phyloP scores from a whole-genome alignment of 2,329 filamentous ascomycete species.

The Periconia sp. region DNA sequence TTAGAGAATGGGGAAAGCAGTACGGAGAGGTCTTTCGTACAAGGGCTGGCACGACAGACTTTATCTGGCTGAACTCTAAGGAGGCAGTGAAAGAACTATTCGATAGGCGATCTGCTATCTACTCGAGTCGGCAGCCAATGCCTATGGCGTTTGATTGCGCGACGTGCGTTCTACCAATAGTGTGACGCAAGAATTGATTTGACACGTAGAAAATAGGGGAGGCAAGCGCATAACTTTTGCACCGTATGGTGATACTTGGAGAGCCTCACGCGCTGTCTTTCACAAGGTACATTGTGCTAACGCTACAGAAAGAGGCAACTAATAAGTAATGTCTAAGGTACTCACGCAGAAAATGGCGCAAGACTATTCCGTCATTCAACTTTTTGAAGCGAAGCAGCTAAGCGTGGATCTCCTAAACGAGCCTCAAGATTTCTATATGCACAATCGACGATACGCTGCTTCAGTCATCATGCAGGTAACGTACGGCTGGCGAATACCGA shows the following conservation, averaged over 20 bases:
- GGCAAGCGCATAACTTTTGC: conserved; percentile 15
- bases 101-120: conserved; percentile 13
- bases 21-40: conserved; percentile 17
- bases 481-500: conserved; percentile 15
- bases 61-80: conserved; percentile 15
- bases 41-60: conserved; percentile 14
- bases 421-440: conserved; percentile 15
- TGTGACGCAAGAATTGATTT: no score
- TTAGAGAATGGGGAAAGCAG: conserved; percentile 9
- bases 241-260: conserved; percentile 10
- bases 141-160: conserved; percentile 17
- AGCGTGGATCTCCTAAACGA: conserved; percentile 11
- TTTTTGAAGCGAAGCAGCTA: conserved; percentile 14
- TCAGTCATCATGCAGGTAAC: conserved; percentile 15
- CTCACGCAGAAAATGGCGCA: conserved; percentile 12
- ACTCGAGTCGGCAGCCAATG: conserved; percentile 14
- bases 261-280: conserved; percentile 7
- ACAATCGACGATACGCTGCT: conserved; percentile 12
- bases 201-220: no score
- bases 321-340: no score
- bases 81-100: conserved; percentile 18
- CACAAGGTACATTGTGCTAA: no score
- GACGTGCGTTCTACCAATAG: no score
- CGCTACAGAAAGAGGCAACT: no score
- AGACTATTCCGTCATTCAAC: conserved; percentile 16